Evolutionary conservation across 1,284 basidiomycete genomes (phyloP).

Genomic region (Coniophora puteana): DNA sequence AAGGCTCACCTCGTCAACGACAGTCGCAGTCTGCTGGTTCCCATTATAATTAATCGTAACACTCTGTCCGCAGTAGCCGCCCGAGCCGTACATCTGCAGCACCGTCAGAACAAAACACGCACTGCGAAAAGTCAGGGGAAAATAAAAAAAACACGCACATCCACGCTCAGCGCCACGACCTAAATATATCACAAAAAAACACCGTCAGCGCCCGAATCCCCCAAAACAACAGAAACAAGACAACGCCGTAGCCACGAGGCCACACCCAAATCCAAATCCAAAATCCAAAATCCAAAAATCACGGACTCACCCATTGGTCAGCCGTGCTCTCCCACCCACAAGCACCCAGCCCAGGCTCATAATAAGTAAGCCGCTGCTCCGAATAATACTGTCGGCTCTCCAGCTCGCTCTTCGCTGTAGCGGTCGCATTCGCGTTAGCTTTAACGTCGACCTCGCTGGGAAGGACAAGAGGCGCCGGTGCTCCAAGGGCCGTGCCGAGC

Average conservation of each 20-base stretch:
- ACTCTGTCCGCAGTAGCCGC: constrained; percentile 41
- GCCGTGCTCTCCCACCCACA: constrained; percentile 29
- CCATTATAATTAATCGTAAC: constrained; percentile 47
- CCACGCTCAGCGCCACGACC: constrained; percentile 35
- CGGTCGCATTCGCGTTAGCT: too few relatives aligned
- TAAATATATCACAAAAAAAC: constrained; percentile 13
- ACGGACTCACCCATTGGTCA: constrained; percentile 30
- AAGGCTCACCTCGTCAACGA: constrained; percentile 38
- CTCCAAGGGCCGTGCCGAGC: too few relatives aligned
- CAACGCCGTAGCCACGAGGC: too few relatives aligned
- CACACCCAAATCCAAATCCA: too few relatives aligned
- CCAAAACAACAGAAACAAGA: too few relatives aligned
- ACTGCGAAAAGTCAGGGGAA: constrained; percentile 1
- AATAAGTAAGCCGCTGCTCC: constrained; percentile 33
- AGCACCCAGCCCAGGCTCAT: constrained; percentile 31
- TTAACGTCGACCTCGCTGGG: too few relatives aligned
- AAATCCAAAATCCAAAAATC: not conserved
- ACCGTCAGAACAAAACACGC: not conserved
- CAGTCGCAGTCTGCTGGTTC: constrained; percentile 37
- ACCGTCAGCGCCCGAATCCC: too few relatives aligned
- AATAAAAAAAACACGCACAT: constrained; percentile 19
- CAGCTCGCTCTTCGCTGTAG: too few relatives aligned
- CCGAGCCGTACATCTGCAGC: constrained; percentile 24
- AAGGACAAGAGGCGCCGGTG: too few relatives aligned
- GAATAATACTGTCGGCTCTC: too few relatives aligned